Evolutionary conservation across 2,329 filamentous ascomycete species (phyloP), one percentile per base, ranked within the genome.

Genomic region (Bipolaris bicolor): DNA sequence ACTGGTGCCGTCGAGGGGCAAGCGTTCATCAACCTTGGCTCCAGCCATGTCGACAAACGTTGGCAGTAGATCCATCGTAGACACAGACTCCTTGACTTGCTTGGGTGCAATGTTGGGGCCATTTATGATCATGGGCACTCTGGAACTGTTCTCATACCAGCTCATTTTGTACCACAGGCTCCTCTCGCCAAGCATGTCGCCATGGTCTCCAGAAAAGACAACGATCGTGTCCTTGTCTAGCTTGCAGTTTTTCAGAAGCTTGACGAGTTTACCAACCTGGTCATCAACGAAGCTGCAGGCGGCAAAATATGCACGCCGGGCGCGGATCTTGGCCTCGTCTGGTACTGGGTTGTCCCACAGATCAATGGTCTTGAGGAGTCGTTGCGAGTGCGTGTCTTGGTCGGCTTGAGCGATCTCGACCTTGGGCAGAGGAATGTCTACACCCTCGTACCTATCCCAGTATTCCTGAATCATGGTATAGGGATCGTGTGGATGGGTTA

Each of bases 81-180:
- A 96, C 11, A 97, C 93, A 63, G 93, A 96, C 76, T 94, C 83
- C 16, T 84, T 83, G 26, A 97, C 90, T 33, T 87, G 89, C 79
- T 88, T 91, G 31, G 92, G 88, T 13, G 82, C 75, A 76, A 94
- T 96, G 60, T 83, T 84, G 68, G 87, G 93, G 69, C 93, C 87
- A 76, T 92, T 89, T 74, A 97, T 84, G 63, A 97, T 82, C 73
- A 97, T 88, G 1, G 93, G 93, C 20, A 97, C 93, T 26, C 93
- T 89, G 44, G 92, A 91, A 11, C 92, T 96, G 39, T 89, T 89
- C 83, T 97, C 93, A 70, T 92, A 97, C 84, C 95, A 97, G 72
- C 87, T 92, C 93, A 97, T 97, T 84, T 97, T 97, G 82, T 97
- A 93, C 93, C 93, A 97, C 45, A 97, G 81, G 5, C 90, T 90